Base-by-base conservation (phyloP, 2,329 filamentous ascomycete species). In the Penicillium sp. region DNA sequence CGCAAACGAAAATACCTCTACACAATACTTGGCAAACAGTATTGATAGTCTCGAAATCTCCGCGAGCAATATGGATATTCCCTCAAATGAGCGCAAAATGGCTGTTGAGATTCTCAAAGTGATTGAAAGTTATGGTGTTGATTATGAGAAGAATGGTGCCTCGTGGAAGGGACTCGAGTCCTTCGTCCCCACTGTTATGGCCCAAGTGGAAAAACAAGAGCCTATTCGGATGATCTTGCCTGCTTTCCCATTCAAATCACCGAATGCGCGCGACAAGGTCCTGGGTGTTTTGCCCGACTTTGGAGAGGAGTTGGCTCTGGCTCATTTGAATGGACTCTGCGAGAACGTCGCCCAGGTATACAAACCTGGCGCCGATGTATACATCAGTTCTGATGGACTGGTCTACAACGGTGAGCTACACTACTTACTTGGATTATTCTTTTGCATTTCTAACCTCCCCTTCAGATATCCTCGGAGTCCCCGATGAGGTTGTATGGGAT, bases 311-410 rank as follows among this genome's bases (percentile, higher is more conserved):
- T 51, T 79, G 26, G 75, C 76, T 3, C 63, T 79, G 9, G 61
- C 64, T 4, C 72, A 73, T 45, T 59, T 79, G 50, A 74, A 78
- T 42, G 67, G 67, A 0, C 61, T 79, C 23, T 77, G 75, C 42
- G 67, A 69, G 18, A 69, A 68, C 25, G 74, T 79, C n/a, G 62
- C 61, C 9, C 66, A 69, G 9, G 57, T 77, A 2, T 78, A 79
- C 53, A 57, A 65, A 11, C 72, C 69, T 15, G 77, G 75, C 5
- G 76, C 75, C 2, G 65, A 75, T 37, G 64, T 78, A 1, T 67
- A 72, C 51, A 77, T 79, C 37, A 72, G 70, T 29, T 77, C 76
- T 0, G 77, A 79, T 52, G 77, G 77, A 0, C 66, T 78, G 2
- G 72, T 77, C 1, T 79, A 72, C 51, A 74, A 74, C 54, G 67